Conservation (phyloP, 257 asterid species). For the Capsicum pubescens region DNA sequence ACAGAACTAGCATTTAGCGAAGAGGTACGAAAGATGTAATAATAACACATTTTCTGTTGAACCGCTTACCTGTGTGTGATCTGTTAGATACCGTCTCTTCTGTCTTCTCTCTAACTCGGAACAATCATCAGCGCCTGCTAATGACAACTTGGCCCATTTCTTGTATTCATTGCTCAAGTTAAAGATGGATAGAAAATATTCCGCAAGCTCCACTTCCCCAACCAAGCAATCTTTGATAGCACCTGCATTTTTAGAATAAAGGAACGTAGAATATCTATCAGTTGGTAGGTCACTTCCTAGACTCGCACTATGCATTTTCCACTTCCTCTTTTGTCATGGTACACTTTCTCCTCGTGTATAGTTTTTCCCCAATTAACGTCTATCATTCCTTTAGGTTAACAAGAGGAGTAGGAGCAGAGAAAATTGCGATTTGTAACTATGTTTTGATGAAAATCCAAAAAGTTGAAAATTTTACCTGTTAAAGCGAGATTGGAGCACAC, state of each 20-base stretch:
- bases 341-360: no score
- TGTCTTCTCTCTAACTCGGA: slow-evolving; percentile 42
- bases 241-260: slow-evolving; percentile 51
- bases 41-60: background rate
- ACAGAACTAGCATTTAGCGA: no score
- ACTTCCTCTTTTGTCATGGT: no score
- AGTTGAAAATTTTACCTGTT: slow-evolving; percentile 60
- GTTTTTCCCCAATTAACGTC: background rate
- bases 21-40: background rate
- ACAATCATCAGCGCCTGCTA: slow-evolving; percentile 24
- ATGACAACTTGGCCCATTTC: slow-evolving; percentile 73
- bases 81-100: slow-evolving; percentile 57
- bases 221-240: slow-evolving; percentile 58
- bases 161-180: slow-evolving; percentile 65
- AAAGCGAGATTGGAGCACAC: slow-evolving; percentile 81
- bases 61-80: slow-evolving; percentile 85
- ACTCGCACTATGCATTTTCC: no score
- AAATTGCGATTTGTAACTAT: background rate
- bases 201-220: slow-evolving; percentile 67
- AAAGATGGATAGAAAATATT: slow-evolving; percentile 70
- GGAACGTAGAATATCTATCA: slow-evolving; percentile 14
- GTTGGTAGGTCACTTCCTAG: background rate
- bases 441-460: background rate
- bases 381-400: background rate
- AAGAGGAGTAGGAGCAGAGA: background rate